Evolutionary conservation across 1,284 basidiomycete genomes (phyloP), one percentile per base, ranked within the genome.

Genomic region (Trichosporon asahii): DNA sequence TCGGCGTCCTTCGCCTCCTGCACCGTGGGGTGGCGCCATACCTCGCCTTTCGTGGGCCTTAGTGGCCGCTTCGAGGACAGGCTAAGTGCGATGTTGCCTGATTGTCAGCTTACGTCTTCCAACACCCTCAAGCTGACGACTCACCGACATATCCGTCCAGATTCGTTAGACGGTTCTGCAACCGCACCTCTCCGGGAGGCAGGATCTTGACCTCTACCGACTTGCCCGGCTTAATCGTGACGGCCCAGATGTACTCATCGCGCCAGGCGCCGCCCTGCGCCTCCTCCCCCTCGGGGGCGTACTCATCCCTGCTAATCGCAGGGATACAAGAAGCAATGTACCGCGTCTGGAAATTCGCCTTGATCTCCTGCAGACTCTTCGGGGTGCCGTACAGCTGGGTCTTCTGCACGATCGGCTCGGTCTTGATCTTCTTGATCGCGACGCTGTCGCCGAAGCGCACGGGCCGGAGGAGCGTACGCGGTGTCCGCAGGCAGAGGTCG

Each of bases 331-430:
- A n/a, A 1, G 57, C 72, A 27, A 82, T 70, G 68, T 82, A 82
- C 8, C 79, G 74, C 46, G 71, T 71, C 67, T 77, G 74, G 67
- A 82, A 83, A 9, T 68, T 67, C 18, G 78, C 76, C 64, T 76
- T 76, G 73, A 81, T 80, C 64, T 78, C 75, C 1, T 29, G 31
- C 0, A 75, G 66, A 5, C 15, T 61, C 0, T 72, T 55, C 14
- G 79, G 79, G 0, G 75, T 71, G 23, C 80, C 80, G 66, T 82
- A 82, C 78, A 83, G 67, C 70, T 83, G 81, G 1, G 81, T 82
- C 64, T 74, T 76, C 72, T 83, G 80, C 9, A 83, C 81, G 3
- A 77, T 69, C 0, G 81, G 81, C 70, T 83, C 81, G 68, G 72
- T 79, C 75, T 83, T 83, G 68, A 83, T 83, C 68, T 75, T 70